Base-by-base conservation (phyloP, 139 green algal genomes). In the Nannochloris sp. region DNA sequence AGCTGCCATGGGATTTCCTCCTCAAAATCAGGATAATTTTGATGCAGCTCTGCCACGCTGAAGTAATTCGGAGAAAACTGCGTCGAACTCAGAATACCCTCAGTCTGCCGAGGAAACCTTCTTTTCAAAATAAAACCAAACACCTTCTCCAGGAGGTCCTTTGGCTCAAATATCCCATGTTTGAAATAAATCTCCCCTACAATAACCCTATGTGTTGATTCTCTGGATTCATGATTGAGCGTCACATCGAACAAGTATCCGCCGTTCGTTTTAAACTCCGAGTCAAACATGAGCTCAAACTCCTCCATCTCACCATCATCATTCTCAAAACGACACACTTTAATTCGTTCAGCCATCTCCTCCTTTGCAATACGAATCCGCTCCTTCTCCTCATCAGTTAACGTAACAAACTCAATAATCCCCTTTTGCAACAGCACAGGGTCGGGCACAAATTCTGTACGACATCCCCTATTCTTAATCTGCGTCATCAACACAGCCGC, bases 61-160 rank as follows among this genome's bases (percentile, higher is more conserved):
- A 96, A 96, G 78, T 96, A 96, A 81, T 96, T 96, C 65, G 88
- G 76, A 3, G 86, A 79, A 66, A 96, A 96, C 54, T 93, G 72
- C 46, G 60, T 68, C 48, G 63, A 76, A 12, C 78, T 43, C 37
- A 93, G 70, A 44, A 92, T 71, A 37, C 85, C 83, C 27, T 84
- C 77, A 4, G 76, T 84, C 34, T 75, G 72, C 2, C 72, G 56
- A 3, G 66, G 49, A 48, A 76, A 40, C 60, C 80, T 79, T 10
- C 76, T 68, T 2, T 31, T 18, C 50, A 93, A 69, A 36, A 93
- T 64, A 60, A 88, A 83, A 11, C 75, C 66, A 57, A 92, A 78
- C 3, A 67, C 68, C 15, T 62, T 68, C 71, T 86, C 83, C 7
- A 87, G 61, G 0, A 81, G 64, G 7, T 62, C 25, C 70, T 93